Percentiles rank a stretch among this genome's conserved stretches.
These are phyloP conservation scores for Plasmodium sp. DNA, from an alignment of 169 alveolate species.

Conservation along the genomic window DNA sequence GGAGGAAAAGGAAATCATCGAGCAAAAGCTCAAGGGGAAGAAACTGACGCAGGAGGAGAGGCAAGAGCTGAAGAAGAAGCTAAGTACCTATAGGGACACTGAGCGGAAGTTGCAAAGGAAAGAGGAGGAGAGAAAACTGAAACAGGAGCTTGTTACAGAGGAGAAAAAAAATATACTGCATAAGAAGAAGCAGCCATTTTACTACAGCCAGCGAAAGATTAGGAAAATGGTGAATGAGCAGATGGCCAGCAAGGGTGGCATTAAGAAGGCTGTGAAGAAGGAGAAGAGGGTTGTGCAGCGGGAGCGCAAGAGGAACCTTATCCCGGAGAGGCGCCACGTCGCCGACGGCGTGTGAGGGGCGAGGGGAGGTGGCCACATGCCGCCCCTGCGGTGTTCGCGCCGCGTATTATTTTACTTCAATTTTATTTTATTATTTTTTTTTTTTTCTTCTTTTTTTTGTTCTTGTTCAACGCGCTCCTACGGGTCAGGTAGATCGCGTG, in stretches of 20 bases:
- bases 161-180: slow-evolving; percentile 35
- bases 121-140: slow-evolving; percentile 59
- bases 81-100: slow-evolving; percentile 13
- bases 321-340: slow-evolving; percentile 14
- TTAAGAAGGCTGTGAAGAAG: slow-evolving; percentile 37
- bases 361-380: neutral
- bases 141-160: slow-evolving; percentile 15
- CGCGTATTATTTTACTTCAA: neutral
- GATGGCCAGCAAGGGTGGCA: neutral
- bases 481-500: neutral
- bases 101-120: slow-evolving; percentile 27
- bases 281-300: slow-evolving; percentile 41
- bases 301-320: slow-evolving; percentile 28
- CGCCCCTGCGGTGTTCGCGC: neutral
- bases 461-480: neutral
- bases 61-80: slow-evolving; percentile 23
- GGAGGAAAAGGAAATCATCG: slow-evolving; percentile 37
- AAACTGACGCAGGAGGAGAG: slow-evolving; percentile 31
- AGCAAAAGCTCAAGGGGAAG: slow-evolving; percentile 31
- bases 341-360: neutral
- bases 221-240: slow-evolving; percentile 50
- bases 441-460: no score
- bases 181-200: slow-evolving; percentile 49
- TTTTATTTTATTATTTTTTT: neutral
- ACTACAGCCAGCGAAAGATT: slow-evolving; percentile 44